phyloP scores from a whole-genome alignment of 2,329 filamentous ascomycete genomes.

The Tolypocladium album region DNA sequence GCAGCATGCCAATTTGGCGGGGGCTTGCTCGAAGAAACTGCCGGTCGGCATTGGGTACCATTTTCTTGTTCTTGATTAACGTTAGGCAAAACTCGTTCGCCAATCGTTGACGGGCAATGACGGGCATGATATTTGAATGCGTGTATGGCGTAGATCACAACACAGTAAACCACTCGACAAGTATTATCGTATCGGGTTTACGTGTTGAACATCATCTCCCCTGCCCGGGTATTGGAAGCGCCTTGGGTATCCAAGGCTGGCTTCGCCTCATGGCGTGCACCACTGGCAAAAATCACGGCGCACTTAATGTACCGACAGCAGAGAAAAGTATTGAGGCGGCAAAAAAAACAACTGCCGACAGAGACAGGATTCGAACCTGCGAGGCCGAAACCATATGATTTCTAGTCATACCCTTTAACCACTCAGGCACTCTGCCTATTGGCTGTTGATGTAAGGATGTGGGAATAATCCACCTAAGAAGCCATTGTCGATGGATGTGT shows the following conservation, averaged over 20 bases:
- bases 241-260: too few relatives aligned
- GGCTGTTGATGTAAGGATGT: background rate
- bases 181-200: too few relatives aligned
- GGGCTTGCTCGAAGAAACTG: too few relatives aligned
- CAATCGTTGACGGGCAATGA: too few relatives aligned
- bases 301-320: background rate
- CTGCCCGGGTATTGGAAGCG: too few relatives aligned
- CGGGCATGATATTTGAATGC: too few relatives aligned
- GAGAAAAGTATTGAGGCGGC: background rate
- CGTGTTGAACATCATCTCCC: too few relatives aligned
- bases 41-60: background rate
- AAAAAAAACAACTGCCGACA: background rate
- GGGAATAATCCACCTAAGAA: background rate
- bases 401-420: conserved; percentile 8
- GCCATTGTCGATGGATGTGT: background rate
- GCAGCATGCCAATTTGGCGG: background rate
- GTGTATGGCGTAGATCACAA: too few relatives aligned
- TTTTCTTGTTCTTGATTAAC: too few relatives aligned
- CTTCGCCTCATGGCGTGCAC: too few relatives aligned
- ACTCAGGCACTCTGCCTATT: conserved; percentile 7
- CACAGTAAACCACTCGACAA: too few relatives aligned
- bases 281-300: background rate
- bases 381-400: conserved; percentile 8
- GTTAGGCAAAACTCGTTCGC: too few relatives aligned
- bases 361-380: conserved; percentile 8